These are phyloP conservation scores for Luzula sylvatica DNA, from an alignment of 176 grass and related monocot genomes.

Conservation along the genomic window DNA sequence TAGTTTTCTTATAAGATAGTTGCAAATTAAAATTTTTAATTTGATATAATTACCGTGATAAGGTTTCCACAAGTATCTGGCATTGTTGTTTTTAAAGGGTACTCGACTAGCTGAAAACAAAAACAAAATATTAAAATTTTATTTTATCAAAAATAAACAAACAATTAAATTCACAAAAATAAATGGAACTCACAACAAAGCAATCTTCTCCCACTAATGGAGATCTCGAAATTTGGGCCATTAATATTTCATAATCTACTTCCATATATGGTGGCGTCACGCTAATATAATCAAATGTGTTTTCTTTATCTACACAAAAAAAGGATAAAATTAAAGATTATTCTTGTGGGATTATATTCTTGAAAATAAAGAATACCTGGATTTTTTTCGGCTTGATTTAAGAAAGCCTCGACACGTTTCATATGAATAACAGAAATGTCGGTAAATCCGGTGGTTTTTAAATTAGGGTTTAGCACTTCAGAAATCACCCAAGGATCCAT, in stretches of 20 bases:
- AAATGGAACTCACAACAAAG: constrained; percentile 62
- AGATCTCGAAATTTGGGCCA: constrained; percentile 63
- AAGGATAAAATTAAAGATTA: neutral
- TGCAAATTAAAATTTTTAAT: neutral
- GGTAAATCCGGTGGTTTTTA: constrained; percentile 78
- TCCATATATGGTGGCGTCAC: constrained; percentile 81
- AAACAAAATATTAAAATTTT: constrained; percentile 16
- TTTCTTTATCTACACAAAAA: constrained; percentile 34
- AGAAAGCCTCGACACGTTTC: constrained; percentile 67
- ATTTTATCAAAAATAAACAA: constrained; percentile 13
- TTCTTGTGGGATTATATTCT: neutral
- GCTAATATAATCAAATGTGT: constrained; percentile 83
- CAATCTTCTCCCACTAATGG: constrained; percentile 88
- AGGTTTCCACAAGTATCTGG: constrained; percentile 64
- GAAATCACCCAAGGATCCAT: constrained; percentile 91
- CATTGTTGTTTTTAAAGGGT: constrained; percentile 74
- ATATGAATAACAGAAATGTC: constrained; percentile 75
- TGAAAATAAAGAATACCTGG: constrained; percentile 30
- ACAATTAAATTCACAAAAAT: neutral
- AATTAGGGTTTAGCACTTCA: constrained; percentile 69
- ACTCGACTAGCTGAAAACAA: constrained; percentile 69
- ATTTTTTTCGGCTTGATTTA: constrained; percentile 57
- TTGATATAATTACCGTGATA: constrained; percentile 39
- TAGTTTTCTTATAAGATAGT: neutral
- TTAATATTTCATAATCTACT: constrained; percentile 63